Evolutionary conservation across 495 filamentous ascomycete species (phyloP).

Genomic region (Acidiella bohemica): DNA sequence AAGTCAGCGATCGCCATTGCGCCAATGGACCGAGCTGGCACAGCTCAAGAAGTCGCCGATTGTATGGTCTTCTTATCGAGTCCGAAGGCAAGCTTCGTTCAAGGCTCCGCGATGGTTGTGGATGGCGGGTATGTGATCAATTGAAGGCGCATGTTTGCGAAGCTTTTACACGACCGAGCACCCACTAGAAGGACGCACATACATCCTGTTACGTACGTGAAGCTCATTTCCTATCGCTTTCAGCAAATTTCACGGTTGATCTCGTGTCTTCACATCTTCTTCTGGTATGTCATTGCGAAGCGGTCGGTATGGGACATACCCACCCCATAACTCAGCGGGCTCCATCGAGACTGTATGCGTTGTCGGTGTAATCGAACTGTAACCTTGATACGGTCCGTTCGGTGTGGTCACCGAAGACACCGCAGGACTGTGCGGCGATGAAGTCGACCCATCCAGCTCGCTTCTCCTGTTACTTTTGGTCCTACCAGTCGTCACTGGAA

Average conservation of each 20-base stretch:
- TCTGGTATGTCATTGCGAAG: not conserved
- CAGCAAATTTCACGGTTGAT: not conserved
- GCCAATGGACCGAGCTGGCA: conserved; percentile 40
- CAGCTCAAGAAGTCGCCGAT: conserved; percentile 37
- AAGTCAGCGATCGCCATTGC: conserved; percentile 34
- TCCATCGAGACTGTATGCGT: conserved; percentile 1
- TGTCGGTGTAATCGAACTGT: conserved; percentile 2
- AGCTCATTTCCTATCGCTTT: not conserved
- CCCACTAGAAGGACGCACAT: not conserved
- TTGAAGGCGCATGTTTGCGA: conserved; percentile 5
- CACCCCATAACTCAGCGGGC: conserved; percentile 17
- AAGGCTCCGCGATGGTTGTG: conserved; percentile 39
- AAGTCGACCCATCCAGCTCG: conserved; percentile 14
- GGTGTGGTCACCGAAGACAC: not conserved
- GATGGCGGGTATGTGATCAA: conserved; percentile 40
- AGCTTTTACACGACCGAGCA: no score
- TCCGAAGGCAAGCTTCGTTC: conserved; percentile 37
- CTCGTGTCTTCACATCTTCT: not conserved
- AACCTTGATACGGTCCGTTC: conserved; percentile 2
- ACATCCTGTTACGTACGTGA: not conserved
- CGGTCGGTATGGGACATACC: conserved; percentile 14
- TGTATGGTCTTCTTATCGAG: conserved; percentile 38
- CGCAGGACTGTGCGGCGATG: conserved; percentile 8
- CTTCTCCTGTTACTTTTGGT: conserved; percentile 7
- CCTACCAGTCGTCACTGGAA: conserved; percentile 6